Percentiles rank a stretch among this genome's conserved stretches.
phyloP scores from a whole-genome alignment of 345 rosid genomes.

The Hibiscus trionum region DNA sequence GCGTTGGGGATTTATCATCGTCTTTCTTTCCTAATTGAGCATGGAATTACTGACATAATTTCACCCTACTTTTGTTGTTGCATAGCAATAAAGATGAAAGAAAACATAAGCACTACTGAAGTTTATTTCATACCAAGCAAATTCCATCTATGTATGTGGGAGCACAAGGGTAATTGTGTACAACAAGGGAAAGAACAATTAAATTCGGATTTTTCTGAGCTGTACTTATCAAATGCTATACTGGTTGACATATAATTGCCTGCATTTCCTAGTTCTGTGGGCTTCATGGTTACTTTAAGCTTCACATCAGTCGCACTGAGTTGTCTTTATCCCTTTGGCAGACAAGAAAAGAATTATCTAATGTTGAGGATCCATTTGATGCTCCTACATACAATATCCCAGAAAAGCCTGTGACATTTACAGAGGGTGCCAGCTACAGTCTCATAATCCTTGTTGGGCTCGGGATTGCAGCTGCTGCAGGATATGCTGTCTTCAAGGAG shows the following conservation, averaged over 20 bases:
- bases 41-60: background rate
- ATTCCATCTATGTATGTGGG: background rate
- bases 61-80: background rate
- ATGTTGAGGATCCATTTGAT: constrained; percentile 93
- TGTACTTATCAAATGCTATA: background rate
- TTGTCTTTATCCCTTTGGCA: constrained; percentile 23
- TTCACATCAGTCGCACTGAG: background rate
- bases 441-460: constrained; percentile 84
- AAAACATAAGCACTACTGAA: background rate
- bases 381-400: constrained; percentile 92
- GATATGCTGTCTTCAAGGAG: constrained; percentile 80
- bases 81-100: background rate
- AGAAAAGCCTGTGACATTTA: constrained; percentile 84
- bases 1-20: background rate
- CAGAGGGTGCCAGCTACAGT: constrained; percentile 92
- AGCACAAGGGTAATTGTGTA: background rate
- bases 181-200: background rate
- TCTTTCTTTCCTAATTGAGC: background rate
- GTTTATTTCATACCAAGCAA: background rate
- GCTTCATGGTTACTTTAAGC: background rate
- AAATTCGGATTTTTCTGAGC: background rate
- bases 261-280: background rate
- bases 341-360: constrained; percentile 77
- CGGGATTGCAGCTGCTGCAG: constrained; percentile 89
- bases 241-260: background rate